Percentiles rank a stretch among this genome's conserved stretches.
Evolutionary conservation across 306 rosid genomes (phyloP).

Genomic region (Rubus parviflorus): DNA sequence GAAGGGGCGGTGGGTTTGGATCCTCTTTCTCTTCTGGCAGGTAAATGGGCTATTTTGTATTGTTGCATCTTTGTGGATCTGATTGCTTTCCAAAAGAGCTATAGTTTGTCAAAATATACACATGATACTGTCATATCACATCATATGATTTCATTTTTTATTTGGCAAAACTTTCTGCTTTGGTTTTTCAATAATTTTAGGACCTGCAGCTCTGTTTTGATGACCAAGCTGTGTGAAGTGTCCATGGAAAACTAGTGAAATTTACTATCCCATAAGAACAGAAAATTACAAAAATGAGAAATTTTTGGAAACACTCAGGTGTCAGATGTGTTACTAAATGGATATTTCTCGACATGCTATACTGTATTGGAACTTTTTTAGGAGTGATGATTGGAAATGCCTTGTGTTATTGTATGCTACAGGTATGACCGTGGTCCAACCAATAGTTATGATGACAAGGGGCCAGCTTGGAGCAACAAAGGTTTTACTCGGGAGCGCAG

Average conservation of each 20-base stretch:
- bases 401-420: constrained; percentile 22
- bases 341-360: not conserved
- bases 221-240: not conserved
- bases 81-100: not conserved
- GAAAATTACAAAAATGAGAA: not conserved
- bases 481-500: constrained; percentile 57
- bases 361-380: not conserved
- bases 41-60: constrained; percentile 31
- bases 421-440: constrained; percentile 59
- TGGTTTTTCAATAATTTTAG: not conserved
- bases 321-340: not conserved
- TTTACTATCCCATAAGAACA: not conserved
- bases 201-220: too few species aligned
- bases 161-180: not conserved
- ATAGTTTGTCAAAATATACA: not conserved
- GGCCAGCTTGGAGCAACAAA: constrained; percentile 36
- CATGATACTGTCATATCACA: not conserved
- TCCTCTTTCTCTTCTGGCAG: constrained; percentile 58
- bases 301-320: not conserved
- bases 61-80: not conserved
- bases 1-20: constrained; percentile 57
- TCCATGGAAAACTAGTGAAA: not conserved
- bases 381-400: constrained; percentile 18
- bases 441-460: constrained; percentile 40
- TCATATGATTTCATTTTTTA: not conserved